phyloP scores from a whole-genome alignment of 371 early-diverging fungal genomes.

The Blastocladiella emersonii region DNA sequence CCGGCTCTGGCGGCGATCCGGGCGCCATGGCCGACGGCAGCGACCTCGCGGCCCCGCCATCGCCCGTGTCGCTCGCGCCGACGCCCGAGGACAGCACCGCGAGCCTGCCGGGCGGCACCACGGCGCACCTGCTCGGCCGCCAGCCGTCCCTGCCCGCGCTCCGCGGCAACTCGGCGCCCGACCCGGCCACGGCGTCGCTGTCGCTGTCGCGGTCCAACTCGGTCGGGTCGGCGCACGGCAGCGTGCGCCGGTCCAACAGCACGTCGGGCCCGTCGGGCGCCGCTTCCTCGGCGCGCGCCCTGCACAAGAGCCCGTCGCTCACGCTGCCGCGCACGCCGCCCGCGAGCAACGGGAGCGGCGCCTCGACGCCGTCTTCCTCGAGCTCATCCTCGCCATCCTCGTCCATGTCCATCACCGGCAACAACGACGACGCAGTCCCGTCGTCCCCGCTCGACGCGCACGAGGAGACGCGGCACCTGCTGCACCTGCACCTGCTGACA shows the following conservation, averaged over 20 bases:
- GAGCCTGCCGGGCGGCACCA: constrained; percentile 12
- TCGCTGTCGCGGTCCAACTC: not conserved
- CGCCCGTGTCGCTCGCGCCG: not conserved
- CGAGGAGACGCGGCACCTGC: constrained; percentile 13
- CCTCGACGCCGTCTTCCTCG: not conserved
- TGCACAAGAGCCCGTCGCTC: no score
- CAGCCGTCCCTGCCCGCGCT: not conserved
- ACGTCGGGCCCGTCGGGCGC: no score
- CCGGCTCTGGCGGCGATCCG: constrained; percentile 15
- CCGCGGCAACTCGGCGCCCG: no score
- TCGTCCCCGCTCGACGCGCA: constrained; percentile 9
- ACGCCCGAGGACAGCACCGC: not conserved
- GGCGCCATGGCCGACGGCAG: constrained; percentile 12
- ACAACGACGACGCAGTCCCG: constrained; percentile 13
- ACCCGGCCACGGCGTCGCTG: no score
- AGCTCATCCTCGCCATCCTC: not conserved
- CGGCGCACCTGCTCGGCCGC: constrained; percentile 2
- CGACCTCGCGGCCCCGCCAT: not conserved
- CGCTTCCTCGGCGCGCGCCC: no score
- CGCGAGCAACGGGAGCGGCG: not conserved
- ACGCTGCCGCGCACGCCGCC: not conserved
- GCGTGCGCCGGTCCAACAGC: no score
- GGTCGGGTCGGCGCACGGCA: no score
- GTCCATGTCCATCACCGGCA: constrained; percentile 15
- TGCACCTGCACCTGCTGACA: constrained; percentile 28